Percentiles rank a stretch among this genome's conserved stretches.
phyloP scores from a whole-genome alignment of 352 stramenopile genomes.

The Pythium chondricola region DNA sequence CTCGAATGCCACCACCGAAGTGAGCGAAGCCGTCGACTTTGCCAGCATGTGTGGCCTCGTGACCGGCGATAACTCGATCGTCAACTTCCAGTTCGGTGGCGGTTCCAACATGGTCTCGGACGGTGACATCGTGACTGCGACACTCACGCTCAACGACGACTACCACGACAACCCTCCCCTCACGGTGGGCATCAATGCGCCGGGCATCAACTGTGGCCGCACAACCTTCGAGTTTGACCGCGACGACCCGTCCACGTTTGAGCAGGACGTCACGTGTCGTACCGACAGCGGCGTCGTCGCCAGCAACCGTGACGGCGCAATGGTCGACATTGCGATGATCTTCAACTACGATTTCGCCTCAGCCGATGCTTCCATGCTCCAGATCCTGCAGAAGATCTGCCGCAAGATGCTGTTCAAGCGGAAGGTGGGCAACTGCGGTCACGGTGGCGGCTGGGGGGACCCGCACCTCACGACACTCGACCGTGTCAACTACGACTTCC shows the following conservation, averaged over 20 bases:
- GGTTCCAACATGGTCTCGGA: constrained; percentile 7
- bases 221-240: constrained; percentile 8
- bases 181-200: constrained; percentile 10
- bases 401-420: constrained; percentile 12
- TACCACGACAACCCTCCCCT: constrained; percentile 7
- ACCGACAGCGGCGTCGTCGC: constrained; percentile 9
- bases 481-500: constrained; percentile 24
- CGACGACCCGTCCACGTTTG: constrained; percentile 12
- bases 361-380: not conserved
- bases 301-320: not conserved
- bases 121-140: constrained; percentile 12
- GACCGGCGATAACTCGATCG: constrained; percentile 7
- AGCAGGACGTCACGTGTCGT: constrained; percentile 14
- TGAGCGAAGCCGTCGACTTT: constrained; percentile 8
- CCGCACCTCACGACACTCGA: constrained; percentile 33
- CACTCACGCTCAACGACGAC: constrained; percentile 8
- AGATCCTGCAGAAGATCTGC: constrained; percentile 8
- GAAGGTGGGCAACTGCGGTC: constrained; percentile 6
- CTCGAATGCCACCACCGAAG: not conserved
- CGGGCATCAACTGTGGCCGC: constrained; percentile 14
- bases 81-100: constrained; percentile 11
- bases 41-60: constrained; percentile 7
- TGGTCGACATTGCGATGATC: constrained; percentile 7
- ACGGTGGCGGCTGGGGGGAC: constrained; percentile 17
- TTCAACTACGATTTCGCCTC: constrained; percentile 2